These are phyloP conservation scores for Heritiera fomes DNA, from an alignment of 345 rosid genomes.

Conservation along the genomic window DNA sequence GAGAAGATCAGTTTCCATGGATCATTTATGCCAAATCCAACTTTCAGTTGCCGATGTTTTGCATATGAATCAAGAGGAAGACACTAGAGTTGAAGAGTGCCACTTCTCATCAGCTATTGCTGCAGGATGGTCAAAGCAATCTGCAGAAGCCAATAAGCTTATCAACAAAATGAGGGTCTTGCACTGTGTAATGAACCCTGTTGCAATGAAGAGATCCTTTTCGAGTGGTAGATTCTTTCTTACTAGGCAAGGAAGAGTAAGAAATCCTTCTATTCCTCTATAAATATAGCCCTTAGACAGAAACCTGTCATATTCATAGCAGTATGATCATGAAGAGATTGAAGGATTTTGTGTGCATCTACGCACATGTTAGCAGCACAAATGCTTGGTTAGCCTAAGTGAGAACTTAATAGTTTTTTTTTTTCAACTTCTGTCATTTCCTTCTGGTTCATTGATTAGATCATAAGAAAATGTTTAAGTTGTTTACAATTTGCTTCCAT, in stretches of 20 bases:
- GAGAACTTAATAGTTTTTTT: background rate
- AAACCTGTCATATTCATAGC: background rate
- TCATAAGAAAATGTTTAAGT: background rate
- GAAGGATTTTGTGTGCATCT: background rate
- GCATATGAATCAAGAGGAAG: constrained; percentile 33
- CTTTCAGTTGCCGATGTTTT: constrained; percentile 46
- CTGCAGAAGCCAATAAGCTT: constrained; percentile 1
- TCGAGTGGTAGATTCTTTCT: constrained; percentile 17
- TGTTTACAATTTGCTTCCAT: background rate
- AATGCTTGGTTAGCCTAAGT: background rate
- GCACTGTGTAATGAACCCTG: constrained; percentile 17
- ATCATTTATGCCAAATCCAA: constrained; percentile 36
- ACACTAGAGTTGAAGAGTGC: constrained; percentile 24
- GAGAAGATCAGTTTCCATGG: constrained; percentile 58
- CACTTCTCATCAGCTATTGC: constrained; percentile 15
- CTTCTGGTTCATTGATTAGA: background rate
- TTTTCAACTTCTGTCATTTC: background rate
- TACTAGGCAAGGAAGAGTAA: constrained; percentile 11
- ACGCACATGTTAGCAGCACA: background rate
- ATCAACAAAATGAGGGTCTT: background rate
- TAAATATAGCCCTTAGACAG: background rate
- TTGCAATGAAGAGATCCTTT: constrained; percentile 11
- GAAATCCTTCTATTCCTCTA: constrained; percentile 1
- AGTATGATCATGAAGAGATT: background rate
- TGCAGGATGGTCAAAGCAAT: background rate